Base-by-base conservation (phyloP, 1,284 basidiomycete species). In the Ceraceosorus bombacis region DNA sequence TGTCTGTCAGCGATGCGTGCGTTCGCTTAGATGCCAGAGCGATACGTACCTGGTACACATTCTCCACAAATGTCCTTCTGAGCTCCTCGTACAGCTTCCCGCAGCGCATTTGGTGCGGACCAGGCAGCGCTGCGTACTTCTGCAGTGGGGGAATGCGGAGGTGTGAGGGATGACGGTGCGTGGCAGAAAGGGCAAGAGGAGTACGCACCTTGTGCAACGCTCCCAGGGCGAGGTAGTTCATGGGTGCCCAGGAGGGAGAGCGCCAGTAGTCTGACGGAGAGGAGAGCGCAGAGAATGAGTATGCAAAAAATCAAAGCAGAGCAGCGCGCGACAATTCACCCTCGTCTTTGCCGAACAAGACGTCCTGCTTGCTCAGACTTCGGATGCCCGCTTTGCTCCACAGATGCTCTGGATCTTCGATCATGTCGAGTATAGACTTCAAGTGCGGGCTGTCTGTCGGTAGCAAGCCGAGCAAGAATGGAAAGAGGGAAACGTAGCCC, bases 241-340 rank as follows among this genome's bases (percentile, higher is more conserved):
- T 91, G 76, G 90, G 92, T 39, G 95, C 83, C 92, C 92, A 96
- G 57, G 96, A 88, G 2, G 93, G 90, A 2, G 92, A 91, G 70
- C 88, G 87, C 92, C 92, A 96, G 79, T 96, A 96, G 79, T 95
- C 89, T 78, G 94, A 91, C 27, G 27, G 27, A 27, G 27, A 27
- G n/a, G n/a, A 27, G 27, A 27, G 27, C 27, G 27, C 27, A 27
- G 27, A 27, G 27, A 27, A 27, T 27, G 27, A 27, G 27, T 27
- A 1, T 27, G 27, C 3, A 27, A 27, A 27, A 27, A 27, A 27
- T 27, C 27, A 3, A 27, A 27, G 27, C 27, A 27, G 27, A 79
- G 93, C 88, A 46, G 43, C 9, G 10, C 43, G 43, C 43, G 10
- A 46, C 41, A 46, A 8, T 4, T 15, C 43, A 46, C 43, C 10